phyloP scores from a whole-genome alignment of 768 basidiomycete genomes.

The Piloderma croceum region DNA sequence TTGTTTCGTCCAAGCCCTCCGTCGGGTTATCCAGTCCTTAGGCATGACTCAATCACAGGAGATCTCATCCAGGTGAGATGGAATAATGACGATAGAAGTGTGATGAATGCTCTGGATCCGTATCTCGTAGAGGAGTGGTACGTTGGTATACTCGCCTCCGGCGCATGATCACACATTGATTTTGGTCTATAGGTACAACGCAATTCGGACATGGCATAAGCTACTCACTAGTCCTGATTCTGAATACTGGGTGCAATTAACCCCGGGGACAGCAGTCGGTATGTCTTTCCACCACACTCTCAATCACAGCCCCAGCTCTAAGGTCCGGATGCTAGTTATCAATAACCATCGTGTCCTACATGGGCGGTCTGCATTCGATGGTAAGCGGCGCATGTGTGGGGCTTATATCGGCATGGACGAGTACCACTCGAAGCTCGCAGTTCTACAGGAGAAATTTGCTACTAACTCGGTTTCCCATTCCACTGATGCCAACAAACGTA shows the following conservation, averaged over 20 bases:
- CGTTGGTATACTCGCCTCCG: constrained; percentile 6
- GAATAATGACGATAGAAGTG: constrained; percentile 93
- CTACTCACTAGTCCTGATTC: constrained; percentile 74
- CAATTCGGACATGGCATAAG: constrained; percentile 72
- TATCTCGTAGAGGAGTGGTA: constrained; percentile 73
- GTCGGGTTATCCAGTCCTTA: constrained; percentile 64
- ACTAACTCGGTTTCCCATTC: constrained; percentile 12
- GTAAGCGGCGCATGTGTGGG: constrained; percentile 88
- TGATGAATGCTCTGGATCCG: constrained; percentile 56
- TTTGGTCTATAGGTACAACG: constrained; percentile 56
- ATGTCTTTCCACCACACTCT: constrained; percentile 34
- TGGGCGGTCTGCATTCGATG: constrained; percentile 86
- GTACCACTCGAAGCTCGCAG: constrained; percentile 71
- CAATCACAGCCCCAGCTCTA: no score
- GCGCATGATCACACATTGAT: background rate
- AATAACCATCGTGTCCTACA: constrained; percentile 94
- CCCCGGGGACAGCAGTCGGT: constrained; percentile 83
- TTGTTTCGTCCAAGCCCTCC: constrained; percentile 55
- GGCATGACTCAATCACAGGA: constrained; percentile 54
- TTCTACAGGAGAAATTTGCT: constrained; percentile 56
- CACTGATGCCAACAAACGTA: no score
- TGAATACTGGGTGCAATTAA: constrained; percentile 89
- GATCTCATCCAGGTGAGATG: constrained; percentile 78
- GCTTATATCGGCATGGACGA: constrained; percentile 94
- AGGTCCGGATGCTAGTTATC: no score